Evolutionary conservation across 805 yeast species (phyloP).

Genomic region (Suhomyces kilbournensis): DNA sequence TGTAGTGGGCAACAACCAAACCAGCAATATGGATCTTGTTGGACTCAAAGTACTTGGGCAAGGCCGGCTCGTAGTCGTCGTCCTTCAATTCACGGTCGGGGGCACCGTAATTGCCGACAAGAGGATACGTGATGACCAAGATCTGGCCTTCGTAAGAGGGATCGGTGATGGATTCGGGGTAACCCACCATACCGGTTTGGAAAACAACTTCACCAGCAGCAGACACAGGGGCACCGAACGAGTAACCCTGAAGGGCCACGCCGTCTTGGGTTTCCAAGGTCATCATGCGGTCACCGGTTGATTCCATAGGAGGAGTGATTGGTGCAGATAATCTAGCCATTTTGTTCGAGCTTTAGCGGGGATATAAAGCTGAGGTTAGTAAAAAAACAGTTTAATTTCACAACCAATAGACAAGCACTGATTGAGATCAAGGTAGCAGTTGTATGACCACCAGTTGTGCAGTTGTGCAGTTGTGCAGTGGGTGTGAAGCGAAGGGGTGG

Average conservation of each 20-base stretch:
- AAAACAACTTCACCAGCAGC: slow-evolving; percentile 97
- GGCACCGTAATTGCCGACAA: slow-evolving; percentile 98
- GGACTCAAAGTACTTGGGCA: slow-evolving; percentile 94
- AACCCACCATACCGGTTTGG: slow-evolving; percentile 99
- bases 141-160: slow-evolving; percentile 98
- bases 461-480: no score
- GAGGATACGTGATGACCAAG: slow-evolving; percentile 91
- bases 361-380: slow-evolving; percentile 1
- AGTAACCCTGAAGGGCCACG: slow-evolving; percentile 83
- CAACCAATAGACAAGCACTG: no score
- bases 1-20: slow-evolving; percentile 92
- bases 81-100: slow-evolving; percentile 73
- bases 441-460: no score
- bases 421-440: no score
- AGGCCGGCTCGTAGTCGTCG: slow-evolving; percentile 68
- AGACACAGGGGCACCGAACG: slow-evolving; percentile 89
- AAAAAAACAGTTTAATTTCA: not conserved
- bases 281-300: slow-evolving; percentile 78
- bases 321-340: slow-evolving; percentile 61
- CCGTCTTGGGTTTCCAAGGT: slow-evolving; percentile 90
- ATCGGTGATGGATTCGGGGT: slow-evolving; percentile 96
- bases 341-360: slow-evolving; percentile 1
- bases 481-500: no score
- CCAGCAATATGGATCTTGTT: slow-evolving; percentile 93
- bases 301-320: slow-evolving; percentile 84